Base-by-base conservation (phyloP, 2,329 filamentous ascomycete genomes). In the Huntiella abstrusa region DNA sequence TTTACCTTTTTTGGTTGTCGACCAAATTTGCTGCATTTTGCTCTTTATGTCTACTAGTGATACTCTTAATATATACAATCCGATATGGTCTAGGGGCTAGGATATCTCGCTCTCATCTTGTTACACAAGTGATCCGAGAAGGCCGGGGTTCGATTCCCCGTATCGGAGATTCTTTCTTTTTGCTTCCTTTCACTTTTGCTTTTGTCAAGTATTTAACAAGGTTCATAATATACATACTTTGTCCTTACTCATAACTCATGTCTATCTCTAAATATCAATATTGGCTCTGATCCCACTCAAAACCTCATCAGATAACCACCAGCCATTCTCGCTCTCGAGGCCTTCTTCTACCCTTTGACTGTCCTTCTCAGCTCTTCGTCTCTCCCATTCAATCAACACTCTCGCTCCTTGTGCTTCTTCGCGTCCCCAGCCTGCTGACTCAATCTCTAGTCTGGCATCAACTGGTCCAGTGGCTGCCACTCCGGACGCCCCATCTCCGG, bases 401-500 rank as follows among this genome's bases (percentile, higher is more conserved):
- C 15, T 43, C 4, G n/a, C 40, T 11, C 41, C 32, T 19, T 17
- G 28, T 16, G 28, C 22, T 16, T 19, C 41, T 34, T 34, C 32
- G 2, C 32, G 17, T 4, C 41, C 41, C 41, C 41, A 43, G 2
- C 41, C 41, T 15, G 16, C 33, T 3, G 11, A 63, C 53, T 71
- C 73, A 41, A 94, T 66, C 49, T 79, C 72, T 19, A 94, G 62
- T 35, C 80, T 68, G 32, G 77, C 74, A 57, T 94, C 87, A 1
- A 92, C 75, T 0, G 65, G 65, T 2, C 56, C 62, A 15, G 39
- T 33, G 6, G 19, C 17, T 13, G 41, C 34, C 8, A 38, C 46
- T 12, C 56, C 62, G 5, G 65, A 62, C n/a, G 62, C 62, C 0
- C 64, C 65, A 19, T 67, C 65, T 3, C 64, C 65, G 4, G 66